Evolutionary conservation across 257 asterid species (phyloP), one percentile per base, ranked within the genome.

Genomic region (Capsicum chinense): DNA sequence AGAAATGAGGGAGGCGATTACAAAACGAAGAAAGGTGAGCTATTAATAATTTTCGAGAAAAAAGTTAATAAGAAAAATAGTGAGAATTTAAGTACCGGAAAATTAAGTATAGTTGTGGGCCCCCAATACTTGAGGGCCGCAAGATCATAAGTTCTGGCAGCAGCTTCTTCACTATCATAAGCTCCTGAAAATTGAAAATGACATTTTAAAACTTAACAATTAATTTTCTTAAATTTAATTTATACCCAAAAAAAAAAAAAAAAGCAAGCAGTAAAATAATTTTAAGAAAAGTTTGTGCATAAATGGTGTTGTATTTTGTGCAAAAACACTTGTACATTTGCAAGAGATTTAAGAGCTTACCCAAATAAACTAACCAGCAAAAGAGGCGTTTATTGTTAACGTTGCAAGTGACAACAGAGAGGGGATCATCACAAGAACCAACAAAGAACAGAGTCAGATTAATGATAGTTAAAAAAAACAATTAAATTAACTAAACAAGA

Each of bases 51-150:
- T 26, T 26, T 26, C 33, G 1, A 26, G 2, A 26, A 26, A 26
- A 26, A 26, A 26, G 33, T 26, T 26, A 26, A 26, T 26, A 26
- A 10, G 5, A 54, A 11, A 54, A 44, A 9, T 2, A 47, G 10
- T 67, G 9, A 82, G 39, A 82, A 44, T 52, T 17, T 48, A 59
- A 52, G 7, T 88, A 93, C 97, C 93, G 97, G 87, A 73, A 94
- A 95, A 86, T 95, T 95, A 57, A 95, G 96, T 50, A 42, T 83
- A 1, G 89, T 88, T 12, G 78, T 63, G 7, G 96, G 87, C 10
- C 99, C 99, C 99, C 99, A 95, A 63, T 92, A 94, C 88, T 94
- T 95, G 16, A 95, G 94, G 52, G 99, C 98, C 63, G 99, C 99
- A 48, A 95, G 92, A 91, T 95, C 99, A 74, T 94, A 95, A 14